A percentile compares a stretch with the other conserved stretches of the same genome.
These are phyloP conservation scores for Saccharomyces paradoxus DNA, from an alignment of 805 yeast genomes.

Conservation along the genomic window DNA sequence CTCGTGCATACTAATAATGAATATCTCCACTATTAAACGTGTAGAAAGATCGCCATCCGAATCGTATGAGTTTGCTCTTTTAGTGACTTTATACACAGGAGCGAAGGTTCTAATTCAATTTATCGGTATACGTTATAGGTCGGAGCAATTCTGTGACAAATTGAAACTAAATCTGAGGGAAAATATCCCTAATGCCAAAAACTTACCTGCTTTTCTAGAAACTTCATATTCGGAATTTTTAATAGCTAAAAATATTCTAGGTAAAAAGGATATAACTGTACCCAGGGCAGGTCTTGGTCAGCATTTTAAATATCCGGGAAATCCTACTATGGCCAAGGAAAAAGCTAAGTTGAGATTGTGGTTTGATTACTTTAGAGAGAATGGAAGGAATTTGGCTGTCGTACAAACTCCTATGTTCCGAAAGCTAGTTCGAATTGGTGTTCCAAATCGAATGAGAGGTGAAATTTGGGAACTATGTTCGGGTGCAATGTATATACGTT, in stretches of 20 bases:
- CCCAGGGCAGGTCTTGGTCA: conserved; percentile 86
- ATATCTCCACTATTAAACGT: conserved; percentile 68
- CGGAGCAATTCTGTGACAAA: conserved; percentile 70
- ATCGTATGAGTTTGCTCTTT: conserved; percentile 68
- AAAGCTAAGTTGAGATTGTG: conserved; percentile 82
- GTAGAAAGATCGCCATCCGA: conserved; percentile 80
- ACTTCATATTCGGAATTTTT: conserved; percentile 83
- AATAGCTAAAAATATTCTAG: conserved; percentile 41
- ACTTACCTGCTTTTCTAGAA: conserved; percentile 55
- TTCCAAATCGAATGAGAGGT: conserved; percentile 91
- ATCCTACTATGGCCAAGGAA: conserved; percentile 66
- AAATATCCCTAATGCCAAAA: conserved; percentile 54
- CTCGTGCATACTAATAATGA: conserved; percentile 60
- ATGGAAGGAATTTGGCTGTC: conserved; percentile 78
- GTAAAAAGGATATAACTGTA: conserved; percentile 37
- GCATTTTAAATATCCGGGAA: conserved; percentile 82
- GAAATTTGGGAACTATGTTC: conserved; percentile 91
- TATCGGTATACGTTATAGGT: conserved; percentile 67
- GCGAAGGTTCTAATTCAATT: conserved; percentile 58
- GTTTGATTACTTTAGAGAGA: conserved; percentile 80
- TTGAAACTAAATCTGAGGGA: conserved; percentile 54
- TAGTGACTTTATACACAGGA: conserved; percentile 61
- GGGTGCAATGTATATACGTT: conserved; percentile 74
- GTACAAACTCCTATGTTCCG: conserved; percentile 69
- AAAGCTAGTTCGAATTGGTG: conserved; percentile 78